phyloP scores from a whole-genome alignment of 352 stramenopile genomes.

The Phytophthora cryptogea region DNA sequence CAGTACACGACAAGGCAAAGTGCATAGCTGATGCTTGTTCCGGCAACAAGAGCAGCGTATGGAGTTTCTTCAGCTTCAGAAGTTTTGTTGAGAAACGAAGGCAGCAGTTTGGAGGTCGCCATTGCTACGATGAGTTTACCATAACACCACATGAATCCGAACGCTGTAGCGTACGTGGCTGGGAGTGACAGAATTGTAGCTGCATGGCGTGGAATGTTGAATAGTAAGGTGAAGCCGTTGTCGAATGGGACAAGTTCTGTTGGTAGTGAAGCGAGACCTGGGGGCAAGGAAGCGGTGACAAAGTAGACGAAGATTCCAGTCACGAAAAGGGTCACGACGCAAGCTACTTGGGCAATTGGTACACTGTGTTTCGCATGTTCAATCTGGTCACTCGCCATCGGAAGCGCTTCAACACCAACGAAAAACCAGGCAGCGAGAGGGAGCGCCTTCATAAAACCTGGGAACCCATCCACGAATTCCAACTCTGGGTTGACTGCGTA shows the following conservation, averaged over 20 bases:
- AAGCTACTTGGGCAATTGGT: conserved; percentile 46
- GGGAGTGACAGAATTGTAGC: conserved; percentile 49
- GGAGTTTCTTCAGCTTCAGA: conserved; percentile 18
- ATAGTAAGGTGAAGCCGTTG: conserved; percentile 39
- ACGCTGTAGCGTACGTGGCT: conserved; percentile 55
- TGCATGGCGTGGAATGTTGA: conserved; percentile 14
- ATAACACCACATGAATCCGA: conserved; percentile 64
- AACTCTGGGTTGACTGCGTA: conserved; percentile 20
- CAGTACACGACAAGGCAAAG: conserved; percentile 44
- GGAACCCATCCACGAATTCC: conserved; percentile 25
- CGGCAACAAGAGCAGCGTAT: conserved; percentile 31
- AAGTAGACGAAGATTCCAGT: conserved; percentile 43
- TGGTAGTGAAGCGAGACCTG: conserved; percentile 27
- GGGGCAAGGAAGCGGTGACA: conserved; percentile 37
- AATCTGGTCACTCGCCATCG: conserved; percentile 39
- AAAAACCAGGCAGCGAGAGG: conserved; percentile 52
- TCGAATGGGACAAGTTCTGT: conserved; percentile 37
- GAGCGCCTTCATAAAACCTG: conserved; percentile 40
- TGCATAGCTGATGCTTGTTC: conserved; percentile 33
- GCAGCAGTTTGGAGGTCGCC: conserved; percentile 47
- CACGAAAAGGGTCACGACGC: conserved; percentile 45
- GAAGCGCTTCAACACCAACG: conserved; percentile 48
- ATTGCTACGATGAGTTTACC: conserved; percentile 56
- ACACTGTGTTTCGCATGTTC: conserved; percentile 45
- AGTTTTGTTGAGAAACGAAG: conserved; percentile 31